Base-by-base conservation (phyloP, 2,329 filamentous ascomycete species). In the Fusarium ramigenum region DNA sequence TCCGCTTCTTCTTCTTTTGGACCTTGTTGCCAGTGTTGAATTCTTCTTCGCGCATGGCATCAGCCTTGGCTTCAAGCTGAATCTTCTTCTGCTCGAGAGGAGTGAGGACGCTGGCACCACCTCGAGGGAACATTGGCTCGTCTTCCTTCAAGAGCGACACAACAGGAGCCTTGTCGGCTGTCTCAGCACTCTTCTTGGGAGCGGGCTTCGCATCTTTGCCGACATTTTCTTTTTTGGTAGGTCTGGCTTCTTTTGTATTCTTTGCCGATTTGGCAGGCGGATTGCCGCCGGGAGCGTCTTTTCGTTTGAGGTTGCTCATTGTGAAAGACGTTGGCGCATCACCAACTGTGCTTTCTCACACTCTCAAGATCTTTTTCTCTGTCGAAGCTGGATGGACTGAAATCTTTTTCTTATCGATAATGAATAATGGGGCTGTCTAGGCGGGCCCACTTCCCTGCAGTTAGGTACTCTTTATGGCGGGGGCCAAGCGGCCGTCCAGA, bases 71-170 rank as follows among this genome's bases (percentile, higher is more conserved):
- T 83, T 98, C 93, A 66, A 97, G 92, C 78, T 96, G 93, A 72
- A 99, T 98, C 83, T 98, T 94, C 84, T 97, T 98, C 80, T 97
- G 93, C 82, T 99, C 96, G 58, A 99, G 86, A 25, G 96, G 95
- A 4, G 96, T 98, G 80, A 99, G 85, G 59, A 97, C 88, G 79
- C 94, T 97, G 60, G 91, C 96, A 47, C 96, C 97, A 63, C 96
- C 96, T 87, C 96, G 91, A 75, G 96, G 96, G 78, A 99, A 99
- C 49, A 96, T 87, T 39, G 92, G 91, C 80, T 98, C 96, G 75
- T 98, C 96, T 74, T 96, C 92, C 81, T 88, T 90, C 57, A 89
- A 79, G 16, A 85, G 79, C 42, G 87, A 86, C 61, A 88, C 80
- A 36, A 84, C 74, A 19, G 82, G 79, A 12, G 76, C 78, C 68